phyloP scores from a whole-genome alignment of 768 basidiomycete species.

The Boletus insuetus region DNA sequence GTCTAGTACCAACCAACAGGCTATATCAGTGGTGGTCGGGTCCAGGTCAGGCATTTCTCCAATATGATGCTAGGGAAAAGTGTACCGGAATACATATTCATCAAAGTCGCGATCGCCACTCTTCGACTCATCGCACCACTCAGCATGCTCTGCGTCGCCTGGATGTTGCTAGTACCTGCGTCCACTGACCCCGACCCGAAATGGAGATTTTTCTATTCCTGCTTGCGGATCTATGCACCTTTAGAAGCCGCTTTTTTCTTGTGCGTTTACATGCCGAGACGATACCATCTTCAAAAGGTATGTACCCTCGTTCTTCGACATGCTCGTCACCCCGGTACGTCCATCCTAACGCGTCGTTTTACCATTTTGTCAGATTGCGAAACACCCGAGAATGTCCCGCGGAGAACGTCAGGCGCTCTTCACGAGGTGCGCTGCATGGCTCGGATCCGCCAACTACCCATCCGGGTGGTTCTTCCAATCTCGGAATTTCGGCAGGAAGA shows the following conservation, averaged over 20 bases:
- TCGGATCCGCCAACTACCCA: constrained; percentile 27
- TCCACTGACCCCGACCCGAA: background rate
- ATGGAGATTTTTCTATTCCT: constrained; percentile 5
- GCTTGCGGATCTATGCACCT: constrained; percentile 33
- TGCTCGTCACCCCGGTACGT: background rate
- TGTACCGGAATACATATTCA: constrained; percentile 52
- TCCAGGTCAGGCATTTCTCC: background rate
- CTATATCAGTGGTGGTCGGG: no score
- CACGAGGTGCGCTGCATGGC: constrained; percentile 38
- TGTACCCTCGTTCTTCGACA: background rate
- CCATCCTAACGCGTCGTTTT: background rate
- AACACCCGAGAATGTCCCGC: constrained; percentile 38
- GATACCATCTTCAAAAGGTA: constrained; percentile 45
- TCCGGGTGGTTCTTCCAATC: constrained; percentile 54
- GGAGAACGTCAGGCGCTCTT: constrained; percentile 48
- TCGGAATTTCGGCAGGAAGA: constrained; percentile 39
- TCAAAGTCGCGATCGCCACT: constrained; percentile 41
- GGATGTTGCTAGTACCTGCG: constrained; percentile 12
- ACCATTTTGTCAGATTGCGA: constrained; percentile 33
- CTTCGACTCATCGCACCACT: constrained; percentile 51
- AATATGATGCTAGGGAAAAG: constrained; percentile 46
- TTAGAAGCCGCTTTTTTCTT: constrained; percentile 50
- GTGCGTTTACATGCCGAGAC: constrained; percentile 48
- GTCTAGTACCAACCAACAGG: no score
- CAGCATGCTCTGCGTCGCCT: constrained; percentile 40